Percentiles rank a stretch among this genome's conserved stretches.
Conservation (phyloP, 2,329 filamentous ascomycete genomes). For the Metarhizium sp. region DNA sequence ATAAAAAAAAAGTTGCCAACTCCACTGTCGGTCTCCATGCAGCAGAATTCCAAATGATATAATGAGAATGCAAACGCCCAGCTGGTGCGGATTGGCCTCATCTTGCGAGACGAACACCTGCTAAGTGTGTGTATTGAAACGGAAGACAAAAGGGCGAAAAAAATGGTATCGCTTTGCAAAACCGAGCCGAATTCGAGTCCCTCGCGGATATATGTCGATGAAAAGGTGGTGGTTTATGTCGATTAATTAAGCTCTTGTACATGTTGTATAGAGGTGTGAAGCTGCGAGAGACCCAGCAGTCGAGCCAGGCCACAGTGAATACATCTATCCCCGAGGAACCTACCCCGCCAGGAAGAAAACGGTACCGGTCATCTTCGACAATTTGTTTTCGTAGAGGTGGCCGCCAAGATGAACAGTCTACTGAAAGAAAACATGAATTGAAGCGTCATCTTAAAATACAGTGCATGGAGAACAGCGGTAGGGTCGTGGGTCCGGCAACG, state of each 20-base stretch:
- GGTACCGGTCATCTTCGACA: constrained; percentile 27
- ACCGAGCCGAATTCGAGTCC: constrained; percentile 9
- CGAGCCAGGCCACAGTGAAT: constrained; percentile 14
- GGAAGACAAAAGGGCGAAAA: constrained; percentile 17
- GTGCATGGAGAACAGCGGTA: constrained; percentile 26
- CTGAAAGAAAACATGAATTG: constrained; percentile 21
- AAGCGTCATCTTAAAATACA: constrained; percentile 21
- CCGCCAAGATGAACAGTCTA: constrained; percentile 40
- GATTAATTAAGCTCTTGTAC: constrained; percentile 40
- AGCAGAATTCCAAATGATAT: constrained; percentile 10
- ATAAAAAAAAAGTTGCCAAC: constrained; percentile 7
- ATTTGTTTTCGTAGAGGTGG: constrained; percentile 27
- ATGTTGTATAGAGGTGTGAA: constrained; percentile 19
- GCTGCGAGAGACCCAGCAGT: constrained; percentile 21
- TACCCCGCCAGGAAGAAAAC: constrained; percentile 22
- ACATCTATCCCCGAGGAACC: constrained; percentile 24
- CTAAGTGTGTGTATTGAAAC: constrained; percentile 13
- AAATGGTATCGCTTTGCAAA: constrained; percentile 38
- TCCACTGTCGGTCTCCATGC: constrained; percentile 10
- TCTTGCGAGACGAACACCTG: constrained; percentile 22
- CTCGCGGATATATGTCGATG: constrained; percentile 22
- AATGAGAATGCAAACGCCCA: constrained; percentile 20
- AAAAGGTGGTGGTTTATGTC: constrained; percentile 28
- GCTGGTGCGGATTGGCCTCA: constrained; percentile 34
- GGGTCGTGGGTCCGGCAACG: constrained; percentile 21